Evolutionary conservation across 208 protist genomes (phyloP), one percentile per base, ranked within the genome.

Genomic region (Crithidia bombi): DNA sequence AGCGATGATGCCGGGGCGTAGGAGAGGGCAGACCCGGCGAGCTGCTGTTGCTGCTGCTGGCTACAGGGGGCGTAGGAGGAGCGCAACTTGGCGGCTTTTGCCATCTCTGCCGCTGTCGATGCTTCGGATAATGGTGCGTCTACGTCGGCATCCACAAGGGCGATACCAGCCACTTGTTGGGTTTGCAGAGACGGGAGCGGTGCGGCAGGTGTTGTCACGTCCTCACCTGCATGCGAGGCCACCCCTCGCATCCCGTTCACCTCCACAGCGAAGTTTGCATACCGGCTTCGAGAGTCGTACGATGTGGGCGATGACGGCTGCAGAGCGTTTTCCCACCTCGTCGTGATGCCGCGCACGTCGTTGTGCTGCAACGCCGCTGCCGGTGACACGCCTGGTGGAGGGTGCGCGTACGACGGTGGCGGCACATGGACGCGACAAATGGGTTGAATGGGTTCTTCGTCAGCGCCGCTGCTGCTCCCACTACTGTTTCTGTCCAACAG

Each of bases 371-470:
- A 14, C 19, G 21, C 14, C 9, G 26, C n/a, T 19, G 1, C n/a
- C 25, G 32, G 14, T 10, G 25, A 30, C 3, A 56, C 36, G 36
- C 55, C 26, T 1, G 44, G 23, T 32, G 38, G 61, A 11, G 52
- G 52, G 0, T 57, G 44, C 62, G 47, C 44, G 62, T 49, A 64
- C 17, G 43, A 65, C 5, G 67, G 62, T 30, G 62, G 69, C 28
- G 69, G 62, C 17, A 69, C 62, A 32, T 56, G 26, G 5, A 69
- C 56, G 52, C 71, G 78, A 21, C 65, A 51, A n/a, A 83, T 71
- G 12, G 78, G 78, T 43, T 83, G 78, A 5, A 77, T 26, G 17
- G 78, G 78, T 43, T 83, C 78, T 51, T 77, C 73, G 0, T 71
- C 32, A n/a, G 49, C 10, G 6, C 66, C 50, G 46, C 30, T 33